Evolutionary conservation across 352 stramenopile species (phyloP), one percentile per base, ranked within the genome.

Genomic region (Phytophthora kernoviae): DNA sequence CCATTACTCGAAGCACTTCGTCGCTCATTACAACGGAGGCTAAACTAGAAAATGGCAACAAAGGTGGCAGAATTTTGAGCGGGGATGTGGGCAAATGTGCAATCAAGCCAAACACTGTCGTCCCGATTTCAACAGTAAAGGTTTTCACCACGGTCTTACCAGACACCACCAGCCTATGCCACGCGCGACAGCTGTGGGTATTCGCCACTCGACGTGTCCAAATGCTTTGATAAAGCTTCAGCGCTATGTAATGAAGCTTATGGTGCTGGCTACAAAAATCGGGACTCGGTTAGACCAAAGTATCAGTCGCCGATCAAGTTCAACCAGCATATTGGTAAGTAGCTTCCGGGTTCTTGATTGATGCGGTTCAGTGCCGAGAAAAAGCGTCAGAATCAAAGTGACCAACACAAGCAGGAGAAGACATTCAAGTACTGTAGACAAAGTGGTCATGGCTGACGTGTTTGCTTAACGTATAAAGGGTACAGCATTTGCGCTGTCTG

Each of bases 21-120:
- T 24, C 34, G 54, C 32, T 65, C 48, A 55, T 65, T 41, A 9
- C 41, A 39, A 26, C 14, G 36, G 30, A n/a, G 45, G 32, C 5
- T 41, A 40, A 57, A 53, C 26, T 34, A 24, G 41, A n/a, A 33
- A 24, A 54, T 18, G 46, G 27, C 21, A 22, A 51, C 17, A 63
- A 27, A 11, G 45, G 44, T 32, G 7, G n/a, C n/a, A 26, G 4
- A 18, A 53, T 22, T 39, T 6, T 43, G 12, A 12, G 34, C 34
- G 10, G 7, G 11, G 40, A 32, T 32, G 41, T 47, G 20, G 17
- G 41, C 20, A 32, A 12, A 18, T 47, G 41, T 43, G 37, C 37
- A 43, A 43, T 43, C 37, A 15, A 15, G 9, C 18, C 37, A 17
- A 30, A 30, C 6, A 6, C 24, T 6, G 3, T 30, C 24, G 24